These are phyloP conservation scores for Sporothrix brunneoviolacea DNA, from an alignment of 2,329 filamentous ascomycete species.

Conservation along the genomic window DNA sequence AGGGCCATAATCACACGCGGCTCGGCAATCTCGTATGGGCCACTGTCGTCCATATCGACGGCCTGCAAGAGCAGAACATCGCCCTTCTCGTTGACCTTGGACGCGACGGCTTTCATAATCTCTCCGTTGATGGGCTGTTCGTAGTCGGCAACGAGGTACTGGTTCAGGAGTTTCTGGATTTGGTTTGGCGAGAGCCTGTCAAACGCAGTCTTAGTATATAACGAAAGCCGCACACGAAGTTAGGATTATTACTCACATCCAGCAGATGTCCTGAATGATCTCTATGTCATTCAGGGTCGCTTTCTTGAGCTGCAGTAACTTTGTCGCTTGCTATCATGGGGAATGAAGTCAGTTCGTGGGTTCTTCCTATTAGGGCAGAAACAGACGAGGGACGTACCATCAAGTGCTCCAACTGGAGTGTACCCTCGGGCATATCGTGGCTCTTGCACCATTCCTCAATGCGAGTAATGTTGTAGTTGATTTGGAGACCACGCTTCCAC, in stretches of 20 bases:
- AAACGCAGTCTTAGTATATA: background rate
- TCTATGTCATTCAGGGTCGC: conserved; percentile 98
- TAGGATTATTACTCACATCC: conserved; percentile 69
- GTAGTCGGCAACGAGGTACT: conserved; percentile 97
- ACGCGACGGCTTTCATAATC: conserved; percentile 99
- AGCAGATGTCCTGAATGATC: conserved; percentile 99
- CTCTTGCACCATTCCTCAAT: conserved; percentile 99
- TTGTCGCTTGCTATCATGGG: conserved; percentile 74
- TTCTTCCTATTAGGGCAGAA: background rate
- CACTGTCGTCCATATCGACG: conserved; percentile 98
- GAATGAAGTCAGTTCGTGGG: conserved; percentile 22
- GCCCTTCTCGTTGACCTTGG: conserved; percentile 94
- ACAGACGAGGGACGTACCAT: conserved; percentile 58
- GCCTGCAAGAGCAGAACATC: conserved; percentile 89
- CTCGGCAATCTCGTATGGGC: conserved; percentile 96
- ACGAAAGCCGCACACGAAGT: too few relatives aligned
- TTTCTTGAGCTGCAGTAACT: conserved; percentile 97
- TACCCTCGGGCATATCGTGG: conserved; percentile 98
- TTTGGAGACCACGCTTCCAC: conserved; percentile 98
- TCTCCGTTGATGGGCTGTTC: conserved; percentile 99
- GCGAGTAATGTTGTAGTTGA: conserved; percentile 99
- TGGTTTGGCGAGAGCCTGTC: conserved; percentile 90
- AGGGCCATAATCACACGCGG: conserved; percentile 91
- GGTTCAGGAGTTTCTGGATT: conserved; percentile 97
- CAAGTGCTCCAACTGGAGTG: conserved; percentile 91